Base-by-base conservation (phyloP, 805 yeast genomes). In the Scheffersomyces ergatensis region DNA sequence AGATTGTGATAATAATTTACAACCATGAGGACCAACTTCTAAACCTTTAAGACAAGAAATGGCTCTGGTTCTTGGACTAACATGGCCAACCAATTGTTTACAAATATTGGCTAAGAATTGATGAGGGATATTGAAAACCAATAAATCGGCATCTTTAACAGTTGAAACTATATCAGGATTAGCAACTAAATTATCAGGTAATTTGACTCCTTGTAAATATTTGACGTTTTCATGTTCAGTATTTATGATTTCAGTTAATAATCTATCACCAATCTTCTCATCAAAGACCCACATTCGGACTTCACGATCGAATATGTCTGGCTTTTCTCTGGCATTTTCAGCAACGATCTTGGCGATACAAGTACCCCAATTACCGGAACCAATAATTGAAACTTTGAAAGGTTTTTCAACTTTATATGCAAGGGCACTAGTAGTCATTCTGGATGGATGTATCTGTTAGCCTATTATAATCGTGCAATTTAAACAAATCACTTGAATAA, bases 301-400 rank as follows among this genome's bases (percentile, higher is more conserved):
- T 41, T 77, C 70, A 46, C 68, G 70, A 44, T 80, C 75, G 64
- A 93, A 93, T 55, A 87, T 67, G 29, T 80, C 74, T 30, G 90
- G 83, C 65, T 88, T 78, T 47, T 78, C 78, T 15, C 74, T 74
- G 33, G 90, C 74, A 63, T 89, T 90, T 66, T 93, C 98, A 29
- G 97, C 89, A 20, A 89, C 83, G 34, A 92, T 89, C 64, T 93
- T 92, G 47, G 98, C 97, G 40, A 93, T 89, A 15, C 98, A 92
- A 29, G 97, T 89, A 49, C 99, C 99, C 88, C 99, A 92, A 69
- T 92, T 92, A 61, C 98, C 99, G 23, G 97, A 89, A 32, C 99
- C 99, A 49, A 93, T 82, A 40, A 89, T 88, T 31, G 89, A 52
- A 16, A 70, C 57, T 47, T 55, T 64, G 53, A 70, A 68, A 16